Evolutionary conservation across 352 stramenopile genomes (phyloP).

Genomic region (Phytophthora brassicae): DNA sequence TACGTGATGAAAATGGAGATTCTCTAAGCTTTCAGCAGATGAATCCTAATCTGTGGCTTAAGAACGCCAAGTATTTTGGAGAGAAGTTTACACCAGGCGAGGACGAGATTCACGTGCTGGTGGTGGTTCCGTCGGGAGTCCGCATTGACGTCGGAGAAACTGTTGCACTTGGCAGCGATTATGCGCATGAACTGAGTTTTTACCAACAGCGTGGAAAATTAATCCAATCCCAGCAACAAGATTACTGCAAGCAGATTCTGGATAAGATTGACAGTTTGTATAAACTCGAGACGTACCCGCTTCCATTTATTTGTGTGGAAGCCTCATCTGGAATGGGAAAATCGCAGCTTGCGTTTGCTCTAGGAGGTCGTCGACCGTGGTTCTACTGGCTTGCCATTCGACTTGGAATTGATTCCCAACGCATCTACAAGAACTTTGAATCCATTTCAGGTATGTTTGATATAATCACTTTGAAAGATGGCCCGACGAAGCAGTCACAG

Average conservation of each 20-base stretch:
- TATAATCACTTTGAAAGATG: not conserved
- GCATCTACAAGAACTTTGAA: not conserved
- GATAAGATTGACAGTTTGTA: too few species aligned
- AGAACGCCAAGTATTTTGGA: not conserved
- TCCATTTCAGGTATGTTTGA: not conserved
- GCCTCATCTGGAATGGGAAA: conserved; percentile 12
- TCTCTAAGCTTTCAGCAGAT: not conserved
- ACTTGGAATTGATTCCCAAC: not conserved
- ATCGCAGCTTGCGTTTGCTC: conserved; percentile 10
- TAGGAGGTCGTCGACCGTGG: not conserved
- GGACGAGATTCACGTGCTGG: not conserved
- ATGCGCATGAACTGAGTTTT: too few species aligned
- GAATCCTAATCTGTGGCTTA: not conserved
- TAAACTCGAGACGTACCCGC: not conserved
- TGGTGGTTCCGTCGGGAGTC: too few species aligned
- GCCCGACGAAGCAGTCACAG: not conserved
- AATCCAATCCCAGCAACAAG: too few species aligned
- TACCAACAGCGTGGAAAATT: too few species aligned
- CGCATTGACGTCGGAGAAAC: too few species aligned
- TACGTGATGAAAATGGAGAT: not conserved
- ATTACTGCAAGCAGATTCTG: too few species aligned
- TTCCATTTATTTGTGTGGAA: conserved; percentile 15
- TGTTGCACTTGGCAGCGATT: too few species aligned
- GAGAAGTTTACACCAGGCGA: not conserved
- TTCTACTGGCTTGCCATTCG: conserved; percentile 6